phyloP scores from a whole-genome alignment of 139 green algal species.

The Dunaliella primolecta region DNA sequence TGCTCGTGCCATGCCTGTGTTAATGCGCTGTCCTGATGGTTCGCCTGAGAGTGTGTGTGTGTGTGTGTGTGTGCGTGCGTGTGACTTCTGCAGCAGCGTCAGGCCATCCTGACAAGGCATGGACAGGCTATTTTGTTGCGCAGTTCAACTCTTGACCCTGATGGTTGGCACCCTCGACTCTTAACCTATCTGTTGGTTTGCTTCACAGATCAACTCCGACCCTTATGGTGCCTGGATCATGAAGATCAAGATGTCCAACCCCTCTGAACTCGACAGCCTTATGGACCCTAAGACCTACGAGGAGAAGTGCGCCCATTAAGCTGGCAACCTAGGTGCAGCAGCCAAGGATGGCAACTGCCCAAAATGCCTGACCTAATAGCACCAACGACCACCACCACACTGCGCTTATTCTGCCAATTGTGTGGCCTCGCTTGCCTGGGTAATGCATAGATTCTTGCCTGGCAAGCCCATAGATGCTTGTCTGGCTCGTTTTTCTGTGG shows the following conservation, averaged over 20 bases:
- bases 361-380: too few relatives aligned
- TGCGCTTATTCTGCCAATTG: too few relatives aligned
- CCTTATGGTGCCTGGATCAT: constrained; percentile 93
- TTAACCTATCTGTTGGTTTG: too few relatives aligned
- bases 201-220: constrained; percentile 81
- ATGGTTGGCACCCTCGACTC: not conserved
- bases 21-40: not conserved
- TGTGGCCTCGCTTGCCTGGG: too few relatives aligned
- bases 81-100: not conserved
- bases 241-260: constrained; percentile 91
- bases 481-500: too few relatives aligned
- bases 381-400: too few relatives aligned
- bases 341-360: too few relatives aligned
- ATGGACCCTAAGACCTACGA: constrained; percentile 83
- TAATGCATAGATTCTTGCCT: too few relatives aligned
- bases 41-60: not conserved
- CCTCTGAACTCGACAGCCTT: constrained; percentile 67
- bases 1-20: too few relatives aligned
- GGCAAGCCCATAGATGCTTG: too few relatives aligned
- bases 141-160: too few relatives aligned
- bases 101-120: not conserved
- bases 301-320: constrained; percentile 59
- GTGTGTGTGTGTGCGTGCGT: not conserved
- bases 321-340: too few relatives aligned
- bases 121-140: not conserved